phyloP scores from a whole-genome alignment of 345 rosid species.

The Noccaea bulbosa region DNA sequence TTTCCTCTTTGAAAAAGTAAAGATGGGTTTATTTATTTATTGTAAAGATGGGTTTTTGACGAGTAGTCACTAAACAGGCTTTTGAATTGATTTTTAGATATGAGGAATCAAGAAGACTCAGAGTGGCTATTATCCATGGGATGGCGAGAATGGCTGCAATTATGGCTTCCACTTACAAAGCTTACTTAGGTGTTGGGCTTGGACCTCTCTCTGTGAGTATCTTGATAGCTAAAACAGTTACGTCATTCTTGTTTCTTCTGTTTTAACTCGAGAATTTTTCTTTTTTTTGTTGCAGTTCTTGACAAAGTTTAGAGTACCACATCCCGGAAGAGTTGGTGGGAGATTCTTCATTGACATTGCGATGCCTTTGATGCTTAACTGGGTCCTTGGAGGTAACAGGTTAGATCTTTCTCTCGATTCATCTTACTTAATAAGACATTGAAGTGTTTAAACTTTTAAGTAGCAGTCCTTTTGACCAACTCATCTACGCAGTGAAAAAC shows the following conservation, averaged over 20 bases:
- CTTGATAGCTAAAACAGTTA: no score
- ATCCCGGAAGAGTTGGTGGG: constrained; percentile 90
- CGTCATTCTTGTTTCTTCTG: no score
- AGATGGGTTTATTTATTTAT: no score
- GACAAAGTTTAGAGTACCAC: constrained; percentile 82
- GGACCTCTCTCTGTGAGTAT: constrained; percentile 83
- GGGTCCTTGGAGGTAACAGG: constrained; percentile 98
- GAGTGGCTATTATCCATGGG: constrained; percentile 83
- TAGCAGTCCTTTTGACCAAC: neutral
- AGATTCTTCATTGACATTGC: constrained; percentile 73
- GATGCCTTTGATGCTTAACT: constrained; percentile 85
- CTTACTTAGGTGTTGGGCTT: constrained; percentile 95
- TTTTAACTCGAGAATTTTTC: no score
- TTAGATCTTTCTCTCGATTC: constrained; percentile 41
- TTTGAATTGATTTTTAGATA: constrained; percentile 50
- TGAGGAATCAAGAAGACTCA: constrained; percentile 71
- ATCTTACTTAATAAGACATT: neutral
- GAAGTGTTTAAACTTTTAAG: neutral
- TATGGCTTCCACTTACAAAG: constrained; percentile 95
- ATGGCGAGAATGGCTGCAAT: constrained; percentile 97
- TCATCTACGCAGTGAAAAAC: constrained; percentile 58
- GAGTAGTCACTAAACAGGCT: neutral
- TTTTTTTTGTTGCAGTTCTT: constrained; percentile 75
- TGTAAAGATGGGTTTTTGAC: no score
- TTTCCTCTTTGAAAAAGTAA: constrained; percentile 74